Base-by-base conservation (phyloP, 2,329 filamentous ascomycete genomes). In the Botrytis aclada region DNA sequence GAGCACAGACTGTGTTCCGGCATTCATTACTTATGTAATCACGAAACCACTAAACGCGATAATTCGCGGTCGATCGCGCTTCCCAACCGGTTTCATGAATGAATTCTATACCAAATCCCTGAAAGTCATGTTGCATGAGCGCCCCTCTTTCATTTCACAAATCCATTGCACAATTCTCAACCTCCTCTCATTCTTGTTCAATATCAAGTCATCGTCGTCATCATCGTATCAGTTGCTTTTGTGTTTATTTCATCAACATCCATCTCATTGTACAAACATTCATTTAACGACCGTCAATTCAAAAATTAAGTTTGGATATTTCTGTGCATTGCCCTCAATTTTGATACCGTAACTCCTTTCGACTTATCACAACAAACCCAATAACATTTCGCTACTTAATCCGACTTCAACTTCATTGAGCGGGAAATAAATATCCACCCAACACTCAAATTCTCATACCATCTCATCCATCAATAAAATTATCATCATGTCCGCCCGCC, bases 401-500 rank as follows among this genome's bases (percentile, higher is more conserved):
- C 20, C 3, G 37, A 54, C 25, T 12, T 54, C 9, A 29, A 39
- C 18, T 12, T 64, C 32, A 32, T 54, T 34, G 41, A 51, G 22
- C 20, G 32, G 18, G 8, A 34, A 70, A n/a, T n/a, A n/a, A 12
- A 25, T 10, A 64, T 7, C 32, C 12, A n/a, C 29, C 39, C 25
- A 41, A 54, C 22, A n/a, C 29, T 41, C 45, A 41, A 41, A 16
- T 20, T 12, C 39, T 32, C 45, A 29, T 66, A 51, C 37, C 1
- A 32, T 58, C 70, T 20, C 61, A 45, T 14, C 51, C n/a, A 67
- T 41, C 34, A 14, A 56, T 3, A 20, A 41, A 20, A 22, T 16
- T 29, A 56, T 41, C 65, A 67, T 14, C 65, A 67, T 67, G 65
- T 18, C 65, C 37, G 34, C 47, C 29, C 77, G 76, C 70, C 78